phyloP scores from a whole-genome alignment of 768 basidiomycete genomes.

The Neoboletus subvelutipes region DNA sequence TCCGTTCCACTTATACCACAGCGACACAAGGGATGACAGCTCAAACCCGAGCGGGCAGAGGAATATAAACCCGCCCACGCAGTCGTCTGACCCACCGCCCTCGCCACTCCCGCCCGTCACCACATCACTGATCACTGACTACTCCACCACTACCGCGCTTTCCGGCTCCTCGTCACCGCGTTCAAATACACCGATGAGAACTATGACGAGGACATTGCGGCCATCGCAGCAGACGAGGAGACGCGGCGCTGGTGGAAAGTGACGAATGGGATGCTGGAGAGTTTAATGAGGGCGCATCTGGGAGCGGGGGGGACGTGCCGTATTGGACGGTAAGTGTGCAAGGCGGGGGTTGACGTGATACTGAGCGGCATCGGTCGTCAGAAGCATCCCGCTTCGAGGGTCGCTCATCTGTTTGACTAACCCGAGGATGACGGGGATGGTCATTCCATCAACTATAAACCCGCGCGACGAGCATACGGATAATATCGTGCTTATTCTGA shows the following conservation, averaged over 20 bases:
- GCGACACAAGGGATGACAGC: too few relatives aligned
- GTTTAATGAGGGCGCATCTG: conserved; percentile 68
- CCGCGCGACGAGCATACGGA: not conserved
- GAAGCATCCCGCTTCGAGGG: conserved; percentile 74
- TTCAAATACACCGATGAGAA: conserved; percentile 73
- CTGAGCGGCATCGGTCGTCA: conserved; percentile 17
- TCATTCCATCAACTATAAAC: not conserved
- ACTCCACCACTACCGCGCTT: conserved; percentile 68
- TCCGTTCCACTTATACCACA: too few relatives aligned
- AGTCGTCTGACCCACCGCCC: conserved; percentile 65
- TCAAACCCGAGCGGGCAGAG: conserved; percentile 38
- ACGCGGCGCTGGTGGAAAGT: conserved; percentile 78
- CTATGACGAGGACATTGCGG: conserved; percentile 64
- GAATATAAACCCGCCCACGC: conserved; percentile 60
- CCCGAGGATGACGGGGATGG: not conserved
- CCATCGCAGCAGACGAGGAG: conserved; percentile 59
- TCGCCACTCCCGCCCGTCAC: conserved; percentile 57
- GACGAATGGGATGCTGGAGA: conserved; percentile 78
- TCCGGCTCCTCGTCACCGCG: conserved; percentile 65
- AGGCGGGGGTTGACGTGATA: not conserved
- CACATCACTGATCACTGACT: conserved; percentile 74
- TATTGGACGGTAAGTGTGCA: conserved; percentile 60
- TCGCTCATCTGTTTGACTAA: conserved; percentile 8
- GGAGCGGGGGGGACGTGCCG: conserved; percentile 64
- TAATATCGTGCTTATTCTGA: not conserved